Evolutionary conservation across 192 early-diverging fungal species (phyloP), one percentile per base, ranked within the genome.

Genomic region (Thamnidium elegans): DNA sequence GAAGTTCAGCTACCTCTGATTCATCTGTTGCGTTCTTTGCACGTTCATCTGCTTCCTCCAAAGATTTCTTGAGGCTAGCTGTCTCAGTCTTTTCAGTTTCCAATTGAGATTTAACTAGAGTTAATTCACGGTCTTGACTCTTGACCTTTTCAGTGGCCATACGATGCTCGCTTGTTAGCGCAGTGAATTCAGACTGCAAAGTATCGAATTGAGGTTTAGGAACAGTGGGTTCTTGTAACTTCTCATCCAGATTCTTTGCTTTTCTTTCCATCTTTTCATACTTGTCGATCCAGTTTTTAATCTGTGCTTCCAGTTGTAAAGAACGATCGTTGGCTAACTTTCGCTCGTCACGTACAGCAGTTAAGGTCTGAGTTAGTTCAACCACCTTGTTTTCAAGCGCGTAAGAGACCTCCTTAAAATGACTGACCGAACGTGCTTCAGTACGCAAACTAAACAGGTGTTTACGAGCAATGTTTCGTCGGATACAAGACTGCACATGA

Each of bases 321-420:
- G 87, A 71, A 55, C 84, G 82, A 58, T 84, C 83, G 45, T 75
- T 69, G 55, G 87, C 73, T 13, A 59, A 50, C 26, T 83, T 83
- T 72, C 89, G 87, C 70, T 93, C 92, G 63, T 92, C 81, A 63
- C 84, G 83, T 66, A 82, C 78, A 55, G 74, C 71, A 31, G 83
- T 83, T 54, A 95, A 72, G 34, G 77, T 76, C 66, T 92, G 92
- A 34, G 94, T 96, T 61, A 99, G 81, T 73, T 94, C 93, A 70
- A 98, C 88, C 60, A 99, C 92, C 83, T 96, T 98, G 80, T 85
- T 88, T 77, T 99, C 97, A 3, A 99, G 79, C 78, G 89, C 89
- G 75, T 93, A 93, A 34, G 95, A 94, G 32, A 89, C 85, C 65
- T 98, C 92, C 80, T 98, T 93, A 73, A 95, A 88, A 65, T 97